Percentiles rank a stretch among this genome's conserved stretches.
These are phyloP conservation scores for Penicillium corylophilum DNA, from an alignment of 2,329 filamentous ascomycete genomes.

Conservation along the genomic window DNA sequence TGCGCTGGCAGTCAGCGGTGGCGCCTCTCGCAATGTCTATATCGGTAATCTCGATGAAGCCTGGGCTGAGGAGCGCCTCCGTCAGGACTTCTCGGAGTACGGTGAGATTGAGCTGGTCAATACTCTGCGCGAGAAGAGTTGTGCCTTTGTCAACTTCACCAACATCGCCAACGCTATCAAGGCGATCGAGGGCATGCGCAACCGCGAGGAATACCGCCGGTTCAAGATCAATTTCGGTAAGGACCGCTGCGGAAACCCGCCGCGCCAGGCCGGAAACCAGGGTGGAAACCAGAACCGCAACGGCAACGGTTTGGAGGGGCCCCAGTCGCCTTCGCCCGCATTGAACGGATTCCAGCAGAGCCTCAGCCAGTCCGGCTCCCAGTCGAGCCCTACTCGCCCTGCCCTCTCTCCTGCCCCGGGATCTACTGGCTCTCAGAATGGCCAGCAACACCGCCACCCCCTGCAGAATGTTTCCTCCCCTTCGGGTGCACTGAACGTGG, in stretches of 20 bases:
- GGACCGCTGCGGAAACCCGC: constrained; percentile 94
- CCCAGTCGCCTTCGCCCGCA: constrained; percentile 54
- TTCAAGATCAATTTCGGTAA: constrained; percentile 99
- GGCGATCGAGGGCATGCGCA: constrained; percentile 92
- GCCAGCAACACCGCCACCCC: constrained; percentile 59
- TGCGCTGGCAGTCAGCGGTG: constrained; percentile 90
- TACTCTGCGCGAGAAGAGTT: constrained; percentile 95
- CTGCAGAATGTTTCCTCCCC: constrained; percentile 57
- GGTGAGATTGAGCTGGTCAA: constrained; percentile 98
- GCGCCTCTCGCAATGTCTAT: constrained; percentile 97
- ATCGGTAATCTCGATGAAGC: constrained; percentile 96
- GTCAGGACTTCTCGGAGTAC: constrained; percentile 95
- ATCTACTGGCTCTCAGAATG: constrained; percentile 55
- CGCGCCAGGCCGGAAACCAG: constrained; percentile 70
- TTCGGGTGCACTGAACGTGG: constrained; percentile 74
- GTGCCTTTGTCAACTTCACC: constrained; percentile 98
- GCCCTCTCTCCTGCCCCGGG: constrained; percentile 55
- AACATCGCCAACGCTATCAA: constrained; percentile 99
- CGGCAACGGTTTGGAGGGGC: constrained; percentile 52
- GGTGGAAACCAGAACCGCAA: constrained; percentile 62
- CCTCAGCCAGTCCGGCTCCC: constrained; percentile 54
- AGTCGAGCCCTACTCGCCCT: constrained; percentile 61
- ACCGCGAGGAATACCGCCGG: constrained; percentile 92
- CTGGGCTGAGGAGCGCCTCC: constrained; percentile 92
- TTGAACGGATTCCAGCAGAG: constrained; percentile 59